Conservation (phyloP, 495 filamentous ascomycete species). For the Niebla homalea region DNA sequence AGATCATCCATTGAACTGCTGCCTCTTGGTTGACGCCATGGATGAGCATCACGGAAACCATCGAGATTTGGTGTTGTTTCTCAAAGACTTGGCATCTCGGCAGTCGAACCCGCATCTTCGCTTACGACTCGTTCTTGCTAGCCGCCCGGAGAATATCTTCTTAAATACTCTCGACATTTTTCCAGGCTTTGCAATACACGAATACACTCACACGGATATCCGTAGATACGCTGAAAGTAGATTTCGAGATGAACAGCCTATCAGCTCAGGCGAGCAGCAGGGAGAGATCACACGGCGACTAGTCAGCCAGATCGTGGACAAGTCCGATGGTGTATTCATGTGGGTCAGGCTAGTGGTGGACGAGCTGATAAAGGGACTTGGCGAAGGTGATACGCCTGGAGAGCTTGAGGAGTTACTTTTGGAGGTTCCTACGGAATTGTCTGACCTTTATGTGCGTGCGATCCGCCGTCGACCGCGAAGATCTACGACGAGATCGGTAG, state of each 20-base stretch:
- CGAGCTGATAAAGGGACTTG: constrained; percentile 10
- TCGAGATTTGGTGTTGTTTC: constrained; percentile 4
- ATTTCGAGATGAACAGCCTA: background rate
- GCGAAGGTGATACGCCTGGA: constrained; percentile 9
- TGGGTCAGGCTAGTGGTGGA: constrained; percentile 21
- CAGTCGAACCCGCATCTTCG: constrained; percentile 2
- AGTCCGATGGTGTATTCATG: constrained; percentile 19
- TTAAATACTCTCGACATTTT: constrained; percentile 6
- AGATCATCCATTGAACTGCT: background rate
- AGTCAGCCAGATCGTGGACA: constrained; percentile 6
- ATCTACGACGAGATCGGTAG: background rate
- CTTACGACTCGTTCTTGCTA: constrained; percentile 15
- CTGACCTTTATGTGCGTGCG: constrained; percentile 12
- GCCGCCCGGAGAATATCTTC: constrained; percentile 16
- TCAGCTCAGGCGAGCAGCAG: background rate
- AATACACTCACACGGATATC: constrained; percentile 15
- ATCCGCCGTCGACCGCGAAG: constrained; percentile 3
- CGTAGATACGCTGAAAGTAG: constrained; percentile 11
- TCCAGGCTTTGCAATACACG: constrained; percentile 16
- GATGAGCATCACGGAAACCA: constrained; percentile 18
- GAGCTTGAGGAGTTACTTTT: constrained; percentile 1
- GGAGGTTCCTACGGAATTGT: constrained; percentile 11
- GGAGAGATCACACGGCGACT: background rate
- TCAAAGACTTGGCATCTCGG: constrained; percentile 4
- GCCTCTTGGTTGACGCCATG: constrained; percentile 17